Conservation (phyloP, 1,284 basidiomycete genomes). For the Ceratobasidium sp. region DNA sequence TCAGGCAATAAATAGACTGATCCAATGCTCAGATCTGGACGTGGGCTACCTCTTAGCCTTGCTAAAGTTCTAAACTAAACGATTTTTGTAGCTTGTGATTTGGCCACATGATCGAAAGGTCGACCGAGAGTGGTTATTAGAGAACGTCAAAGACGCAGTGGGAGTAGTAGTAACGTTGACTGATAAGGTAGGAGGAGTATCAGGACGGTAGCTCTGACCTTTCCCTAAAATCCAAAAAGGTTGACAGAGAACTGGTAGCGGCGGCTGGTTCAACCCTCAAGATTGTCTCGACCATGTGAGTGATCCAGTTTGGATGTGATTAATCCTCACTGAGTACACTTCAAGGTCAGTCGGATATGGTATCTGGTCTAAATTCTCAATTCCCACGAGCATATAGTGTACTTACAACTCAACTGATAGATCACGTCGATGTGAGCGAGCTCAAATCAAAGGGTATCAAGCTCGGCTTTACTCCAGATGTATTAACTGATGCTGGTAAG, state of each 20-base stretch:
- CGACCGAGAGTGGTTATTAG: constrained; percentile 82
- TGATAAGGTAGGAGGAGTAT: too few relatives aligned
- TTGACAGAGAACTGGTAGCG: constrained; percentile 80
- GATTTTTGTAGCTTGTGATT: constrained; percentile 67
- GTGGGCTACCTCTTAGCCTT: constrained; percentile 16
- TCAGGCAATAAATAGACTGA: constrained; percentile 51
- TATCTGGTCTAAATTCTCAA: constrained; percentile 57
- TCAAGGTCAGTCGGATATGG: constrained; percentile 82
- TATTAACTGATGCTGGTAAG: constrained; percentile 90
- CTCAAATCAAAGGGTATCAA: constrained; percentile 77
- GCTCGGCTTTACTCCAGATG: constrained; percentile 92
- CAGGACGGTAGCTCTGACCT: constrained; percentile 49
- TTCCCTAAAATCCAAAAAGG: constrained; percentile 62
- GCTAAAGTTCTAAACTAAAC: constrained; percentile 32
- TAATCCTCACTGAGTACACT: neutral
- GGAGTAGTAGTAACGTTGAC: constrained; percentile 79
- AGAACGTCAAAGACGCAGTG: constrained; percentile 75
- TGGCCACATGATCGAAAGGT: constrained; percentile 80
- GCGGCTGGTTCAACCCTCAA: constrained; percentile 79
- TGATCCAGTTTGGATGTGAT: constrained; percentile 51
- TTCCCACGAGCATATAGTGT: neutral
- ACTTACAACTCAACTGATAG: constrained; percentile 60
- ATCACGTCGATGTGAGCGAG: constrained; percentile 82
- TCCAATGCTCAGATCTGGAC: constrained; percentile 49
- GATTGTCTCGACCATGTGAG: constrained; percentile 86